Evolutionary conservation across 2,329 filamentous ascomycete species (phyloP), one percentile per base, ranked within the genome.

Genomic region (Diaporthe vaccinii): DNA sequence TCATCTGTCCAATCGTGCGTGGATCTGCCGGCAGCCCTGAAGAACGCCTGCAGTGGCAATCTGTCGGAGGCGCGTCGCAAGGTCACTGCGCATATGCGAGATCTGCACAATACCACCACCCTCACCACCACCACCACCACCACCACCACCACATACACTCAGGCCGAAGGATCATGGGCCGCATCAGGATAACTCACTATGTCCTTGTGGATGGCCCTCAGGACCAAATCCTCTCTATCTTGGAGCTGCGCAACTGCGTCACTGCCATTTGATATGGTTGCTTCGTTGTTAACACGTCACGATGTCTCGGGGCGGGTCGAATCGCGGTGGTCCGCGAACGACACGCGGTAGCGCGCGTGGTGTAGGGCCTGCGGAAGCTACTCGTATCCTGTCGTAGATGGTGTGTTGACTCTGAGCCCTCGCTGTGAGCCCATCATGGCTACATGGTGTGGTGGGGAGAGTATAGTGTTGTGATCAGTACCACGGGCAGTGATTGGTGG

Each of bases 251-350:
- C 7, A 14, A 25, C 34, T 20, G 46, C 46, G 31, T n/a, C 65
- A 68, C 65, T 28, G 31, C 22, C n/a, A 39, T 53, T 68, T 7
- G 10, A 28, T 53, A 53, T 41, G 46, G 15, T 20, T 31, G 15
- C 46, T 41, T 39, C 22, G n/a, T 49, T 36, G 9, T 36, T 25
- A 53, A 68, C 65, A 39, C 65, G 65, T 68, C 65, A 68, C 65
- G 46, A 8, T 68, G 65, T 68, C 65, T 53, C 70, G 70, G 70
- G 57, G 57, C 70, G 70, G 70, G 57, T 39, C 70, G 70, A 62
- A 61, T 72, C 70, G 70, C 41, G 69, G 55, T 61, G 41, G 69
- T 41, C 57, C 31, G 55, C 55, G 59, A 62, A 62, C 31, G 28
- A 71, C 68, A 71, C n/a, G 36, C 51, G 53, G 68, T 22, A 57